Conservation (phyloP, 2,329 filamentous ascomycete species). For the Neonectria hederae region DNA sequence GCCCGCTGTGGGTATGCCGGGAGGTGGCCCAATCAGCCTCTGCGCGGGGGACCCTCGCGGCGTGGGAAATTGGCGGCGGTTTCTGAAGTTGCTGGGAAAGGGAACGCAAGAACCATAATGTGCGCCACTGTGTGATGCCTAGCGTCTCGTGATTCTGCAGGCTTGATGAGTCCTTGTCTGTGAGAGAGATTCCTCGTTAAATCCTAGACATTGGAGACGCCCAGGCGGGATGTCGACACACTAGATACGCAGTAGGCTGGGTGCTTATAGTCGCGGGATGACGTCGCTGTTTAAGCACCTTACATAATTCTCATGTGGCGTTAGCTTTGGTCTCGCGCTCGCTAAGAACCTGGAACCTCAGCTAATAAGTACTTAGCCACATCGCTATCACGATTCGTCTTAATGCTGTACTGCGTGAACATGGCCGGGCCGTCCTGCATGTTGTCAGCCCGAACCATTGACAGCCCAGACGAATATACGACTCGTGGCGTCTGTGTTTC, state of each 20-base stretch:
- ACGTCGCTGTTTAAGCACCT: not conserved
- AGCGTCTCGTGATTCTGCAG: not conserved
- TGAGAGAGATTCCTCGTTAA: not conserved
- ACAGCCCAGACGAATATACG: not conserved
- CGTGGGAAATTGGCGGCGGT: not conserved
- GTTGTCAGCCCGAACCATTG: not conserved
- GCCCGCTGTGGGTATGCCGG: not conserved
- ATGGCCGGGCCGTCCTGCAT: not conserved
- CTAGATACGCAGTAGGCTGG: not conserved
- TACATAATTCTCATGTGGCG: not conserved
- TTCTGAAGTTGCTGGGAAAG: not conserved
- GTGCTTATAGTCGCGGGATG: not conserved
- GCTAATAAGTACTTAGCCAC: too few relatives aligned
- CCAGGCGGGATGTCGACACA: not conserved
- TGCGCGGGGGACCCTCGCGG: not conserved
- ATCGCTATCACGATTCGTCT: not conserved
- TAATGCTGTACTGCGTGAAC: not conserved
- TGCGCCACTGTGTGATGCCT: not conserved
- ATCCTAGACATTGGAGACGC: not conserved
- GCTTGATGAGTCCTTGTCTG: not conserved
- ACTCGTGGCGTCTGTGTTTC: not conserved
- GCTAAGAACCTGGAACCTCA: conserved; percentile 45
- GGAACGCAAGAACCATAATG: not conserved
- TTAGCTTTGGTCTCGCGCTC: conserved; percentile 49
- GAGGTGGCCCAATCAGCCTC: not conserved